Evolutionary conservation across 768 basidiomycete species (phyloP).

Genomic region (Russula earlei): DNA sequence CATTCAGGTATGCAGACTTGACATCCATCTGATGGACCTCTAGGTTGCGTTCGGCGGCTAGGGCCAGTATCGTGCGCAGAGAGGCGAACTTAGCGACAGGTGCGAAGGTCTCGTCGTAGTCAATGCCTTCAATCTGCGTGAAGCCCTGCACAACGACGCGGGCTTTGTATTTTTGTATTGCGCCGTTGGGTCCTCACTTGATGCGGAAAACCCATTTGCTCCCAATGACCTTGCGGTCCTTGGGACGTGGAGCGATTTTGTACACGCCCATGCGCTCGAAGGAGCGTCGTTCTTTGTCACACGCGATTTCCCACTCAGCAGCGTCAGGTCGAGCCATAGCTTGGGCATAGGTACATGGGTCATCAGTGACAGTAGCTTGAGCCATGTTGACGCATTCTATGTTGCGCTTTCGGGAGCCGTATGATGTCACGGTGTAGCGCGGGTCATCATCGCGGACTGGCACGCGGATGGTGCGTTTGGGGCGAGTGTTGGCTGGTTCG

Average conservation of each 20-base stretch:
- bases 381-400: background rate
- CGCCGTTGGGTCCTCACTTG: too few relatives aligned
- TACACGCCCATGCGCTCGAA: slow-evolving; percentile 2
- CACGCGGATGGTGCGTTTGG: background rate
- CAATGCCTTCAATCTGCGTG: background rate
- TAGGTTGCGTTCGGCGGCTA: background rate
- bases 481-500: background rate
- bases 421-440: background rate
- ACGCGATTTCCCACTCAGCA: background rate
- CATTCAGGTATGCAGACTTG: background rate
- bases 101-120: background rate
- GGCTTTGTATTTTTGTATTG: too few relatives aligned
- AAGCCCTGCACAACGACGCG: background rate
- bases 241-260: background rate
- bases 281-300: background rate
- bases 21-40: background rate
- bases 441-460: background rate
- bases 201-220: background rate
- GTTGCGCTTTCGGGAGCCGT: background rate
- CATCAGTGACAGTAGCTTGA: background rate
- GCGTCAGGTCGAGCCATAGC: background rate
- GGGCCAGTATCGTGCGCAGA: background rate
- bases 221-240: background rate
- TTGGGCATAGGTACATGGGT: background rate
- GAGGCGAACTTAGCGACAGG: background rate